Evolutionary conservation across 2,329 filamentous ascomycete genomes (phyloP).

Genomic region (Rhexocercosporidium sp.): DNA sequence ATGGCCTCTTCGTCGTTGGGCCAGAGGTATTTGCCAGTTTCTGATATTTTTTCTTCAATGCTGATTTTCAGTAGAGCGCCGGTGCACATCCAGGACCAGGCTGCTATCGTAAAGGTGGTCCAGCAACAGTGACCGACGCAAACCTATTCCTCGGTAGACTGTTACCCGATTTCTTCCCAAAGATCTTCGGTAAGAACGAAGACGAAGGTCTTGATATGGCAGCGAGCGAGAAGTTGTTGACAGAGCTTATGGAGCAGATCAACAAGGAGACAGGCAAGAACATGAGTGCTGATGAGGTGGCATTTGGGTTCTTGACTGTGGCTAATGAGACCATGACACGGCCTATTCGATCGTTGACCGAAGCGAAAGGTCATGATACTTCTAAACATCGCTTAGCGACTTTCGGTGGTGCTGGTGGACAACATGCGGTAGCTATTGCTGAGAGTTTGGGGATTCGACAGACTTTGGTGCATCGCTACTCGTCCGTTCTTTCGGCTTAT

Average conservation of each 20-base stretch:
- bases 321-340: constrained; percentile 92
- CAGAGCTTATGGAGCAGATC: constrained; percentile 77
- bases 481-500: constrained; percentile 87
- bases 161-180: constrained; percentile 89
- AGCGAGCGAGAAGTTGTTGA: constrained; percentile 76
- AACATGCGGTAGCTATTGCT: constrained; percentile 91
- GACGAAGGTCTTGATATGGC: constrained; percentile 78
- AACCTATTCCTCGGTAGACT: constrained; percentile 85
- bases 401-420: constrained; percentile 89
- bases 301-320: constrained; percentile 86
- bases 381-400: constrained; percentile 89
- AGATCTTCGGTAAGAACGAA: constrained; percentile 92
- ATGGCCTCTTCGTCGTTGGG: constrained; percentile 88
- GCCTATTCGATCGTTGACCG: constrained; percentile 87
- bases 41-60: not conserved
- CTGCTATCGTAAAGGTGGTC: constrained; percentile 89
- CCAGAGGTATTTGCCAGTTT: constrained; percentile 64
- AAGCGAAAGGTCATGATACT: constrained; percentile 91
- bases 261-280: constrained; percentile 74
- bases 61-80: constrained; percentile 53
- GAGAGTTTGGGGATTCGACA: constrained; percentile 83
- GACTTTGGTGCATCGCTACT: constrained; percentile 86
- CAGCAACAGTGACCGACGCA: constrained; percentile 91
- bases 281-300: constrained; percentile 83
- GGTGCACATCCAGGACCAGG: constrained; percentile 89